Evolutionary conservation across 2,329 filamentous ascomycete species (phyloP).

Genomic region (Epichloe bromicola): DNA sequence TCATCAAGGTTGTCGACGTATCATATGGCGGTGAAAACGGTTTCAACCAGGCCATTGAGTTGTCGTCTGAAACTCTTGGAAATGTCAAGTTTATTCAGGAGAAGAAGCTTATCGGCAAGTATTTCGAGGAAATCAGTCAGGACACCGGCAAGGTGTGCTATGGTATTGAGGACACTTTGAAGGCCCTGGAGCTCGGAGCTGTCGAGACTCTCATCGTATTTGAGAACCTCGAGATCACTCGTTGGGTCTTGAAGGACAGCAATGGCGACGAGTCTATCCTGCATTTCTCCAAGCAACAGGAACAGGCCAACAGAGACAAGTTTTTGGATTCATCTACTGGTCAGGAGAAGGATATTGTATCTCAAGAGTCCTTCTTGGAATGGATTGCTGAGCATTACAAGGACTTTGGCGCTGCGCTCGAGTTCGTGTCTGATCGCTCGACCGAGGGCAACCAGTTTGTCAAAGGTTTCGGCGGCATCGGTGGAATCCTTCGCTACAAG

Average conservation of each 20-base stretch:
- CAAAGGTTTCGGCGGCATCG: constrained; percentile 97
- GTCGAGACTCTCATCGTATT: constrained; percentile 92
- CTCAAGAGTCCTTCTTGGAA: constrained; percentile 89
- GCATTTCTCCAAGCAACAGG: constrained; percentile 72
- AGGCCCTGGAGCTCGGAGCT: constrained; percentile 89
- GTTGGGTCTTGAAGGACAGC: constrained; percentile 78
- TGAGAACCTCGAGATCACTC: constrained; percentile 90
- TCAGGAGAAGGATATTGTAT: constrained; percentile 90
- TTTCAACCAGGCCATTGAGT: constrained; percentile 97
- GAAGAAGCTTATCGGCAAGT: constrained; percentile 98
- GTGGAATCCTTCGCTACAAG: constrained; percentile 95
- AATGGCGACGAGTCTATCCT: constrained; percentile 60
- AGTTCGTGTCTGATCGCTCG: constrained; percentile 95
- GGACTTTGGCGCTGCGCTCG: constrained; percentile 87
- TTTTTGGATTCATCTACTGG: constrained; percentile 96
- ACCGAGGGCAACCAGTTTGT: constrained; percentile 99
- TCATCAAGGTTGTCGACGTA: constrained; percentile 98
- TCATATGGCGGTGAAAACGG: constrained; percentile 98
- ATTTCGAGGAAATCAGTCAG: constrained; percentile 98
- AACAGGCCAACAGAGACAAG: constrained; percentile 58
- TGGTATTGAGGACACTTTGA: constrained; percentile 93
- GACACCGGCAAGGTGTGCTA: constrained; percentile 97
- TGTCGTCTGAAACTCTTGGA: constrained; percentile 86
- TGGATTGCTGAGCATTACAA: constrained; percentile 99
- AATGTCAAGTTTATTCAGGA: constrained; percentile 99